A percentile compares a stretch with the other conserved stretches of the same genome.
Evolutionary conservation across 306 rosid species (phyloP).

Genomic region (Citrullus mucosospermus): DNA sequence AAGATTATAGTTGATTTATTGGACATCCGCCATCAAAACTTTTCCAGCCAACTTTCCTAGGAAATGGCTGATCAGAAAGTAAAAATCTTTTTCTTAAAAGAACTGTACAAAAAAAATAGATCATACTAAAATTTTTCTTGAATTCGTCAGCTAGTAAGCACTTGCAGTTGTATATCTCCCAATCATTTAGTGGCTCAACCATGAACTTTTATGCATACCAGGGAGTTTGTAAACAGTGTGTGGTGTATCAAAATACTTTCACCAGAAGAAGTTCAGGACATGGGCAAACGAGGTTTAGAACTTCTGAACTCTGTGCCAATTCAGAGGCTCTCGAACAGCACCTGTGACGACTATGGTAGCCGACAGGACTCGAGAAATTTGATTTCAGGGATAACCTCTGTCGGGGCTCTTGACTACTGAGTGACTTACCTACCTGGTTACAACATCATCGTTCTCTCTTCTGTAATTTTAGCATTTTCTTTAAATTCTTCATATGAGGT

Average conservation of each 20-base stretch:
- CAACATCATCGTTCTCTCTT: conserved; percentile 19
- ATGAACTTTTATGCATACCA: conserved; percentile 11
- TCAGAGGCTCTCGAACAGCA: conserved; percentile 58
- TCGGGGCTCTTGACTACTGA: conserved; percentile 79
- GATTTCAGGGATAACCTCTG: conserved; percentile 62
- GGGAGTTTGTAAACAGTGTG: conserved; percentile 90
- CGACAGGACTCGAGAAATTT: conserved; percentile 70
- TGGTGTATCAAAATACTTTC: conserved; percentile 97
- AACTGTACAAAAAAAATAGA: not conserved
- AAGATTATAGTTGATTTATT: not conserved
- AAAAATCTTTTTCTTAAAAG: not conserved
- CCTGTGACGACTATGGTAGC: conserved; percentile 59
- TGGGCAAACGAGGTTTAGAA: conserved; percentile 69
- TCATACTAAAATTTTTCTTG: not conserved
- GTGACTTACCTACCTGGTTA: not conserved
- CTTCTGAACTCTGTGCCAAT: conserved; percentile 60
- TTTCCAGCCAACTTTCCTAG: not conserved
- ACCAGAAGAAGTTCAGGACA: conserved; percentile 88
- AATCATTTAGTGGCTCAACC: not conserved
- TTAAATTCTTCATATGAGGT: conserved; percentile 16
- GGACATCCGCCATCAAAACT: not conserved
- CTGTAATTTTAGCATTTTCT: conserved; percentile 41
- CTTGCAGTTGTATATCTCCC: not conserved
- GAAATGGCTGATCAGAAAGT: not conserved
- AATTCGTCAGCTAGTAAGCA: not conserved